Base-by-base conservation (phyloP, 2,329 filamentous ascomycete genomes). In the Ceratocystis variospora region DNA sequence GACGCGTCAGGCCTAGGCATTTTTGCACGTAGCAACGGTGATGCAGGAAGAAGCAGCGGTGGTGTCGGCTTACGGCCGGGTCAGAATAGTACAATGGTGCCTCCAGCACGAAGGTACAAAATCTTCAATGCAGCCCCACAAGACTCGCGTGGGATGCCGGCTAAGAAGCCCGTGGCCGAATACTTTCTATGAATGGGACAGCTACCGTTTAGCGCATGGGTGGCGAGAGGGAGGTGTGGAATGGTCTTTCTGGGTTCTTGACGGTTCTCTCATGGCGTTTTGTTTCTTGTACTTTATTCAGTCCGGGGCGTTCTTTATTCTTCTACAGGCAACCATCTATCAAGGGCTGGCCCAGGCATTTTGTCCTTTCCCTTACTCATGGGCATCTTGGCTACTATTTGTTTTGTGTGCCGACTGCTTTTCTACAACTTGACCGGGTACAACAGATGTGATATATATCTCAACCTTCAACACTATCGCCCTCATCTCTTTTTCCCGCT, bases 111-210 rank as follows among this genome's bases (percentile, higher is more conserved):
- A 72, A 81, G 94, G 70, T 99, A 99, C 77, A 81, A 93, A 45
- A 93, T 99, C 8, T 99, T 99, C 74, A 92, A 97, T 73, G 94
- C 94, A 0, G 94, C 94, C 65, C 92, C 94, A 64, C 94, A 99
- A 77, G 94, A 97, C 75, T 91, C 88, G 1, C 83, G 94, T 71
- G 94, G 94, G 3, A 99, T 99, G 94, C 94, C 94, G 68, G 94
- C 94, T 2, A 99, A 99, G 83, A 97, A 97, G 77, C 94, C 94
- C 2, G 90, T 96, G 64, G 91, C 91, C 15, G 93, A 97, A 77
- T 99, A 97, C 79, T 99, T 99, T 76, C 79, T 99, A 76, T 86
- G 74, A 75, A 3, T 31, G 19, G 57, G n/a, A 12, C 28, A 5
- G 28, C 19, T n/a, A n/a, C 41, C 2, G 41, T 41, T 41, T 41